Percentiles rank a stretch among this genome's conserved stretches.
These are phyloP conservation scores for Raphanus hybrid DNA, from an alignment of 441 rosid genomes.

Conservation along the genomic window DNA sequence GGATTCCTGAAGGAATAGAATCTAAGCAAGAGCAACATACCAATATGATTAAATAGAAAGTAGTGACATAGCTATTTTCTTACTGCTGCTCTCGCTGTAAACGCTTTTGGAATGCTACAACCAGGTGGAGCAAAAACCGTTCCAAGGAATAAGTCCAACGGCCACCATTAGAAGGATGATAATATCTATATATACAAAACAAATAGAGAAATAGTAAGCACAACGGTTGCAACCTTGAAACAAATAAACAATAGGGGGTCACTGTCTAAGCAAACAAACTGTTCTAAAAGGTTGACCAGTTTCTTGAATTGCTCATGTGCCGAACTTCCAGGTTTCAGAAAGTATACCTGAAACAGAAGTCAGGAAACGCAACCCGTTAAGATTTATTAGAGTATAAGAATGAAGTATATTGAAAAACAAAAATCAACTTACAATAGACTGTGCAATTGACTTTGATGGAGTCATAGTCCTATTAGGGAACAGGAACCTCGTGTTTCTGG, in stretches of 20 bases:
- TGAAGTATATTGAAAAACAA: constrained; percentile 21
- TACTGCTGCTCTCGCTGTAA: constrained; percentile 93
- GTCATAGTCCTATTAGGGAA: constrained; percentile 83
- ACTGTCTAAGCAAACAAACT: constrained; percentile 70
- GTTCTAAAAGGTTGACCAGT: constrained; percentile 99
- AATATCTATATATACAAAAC: constrained; percentile 66
- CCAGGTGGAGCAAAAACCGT: constrained; percentile 82
- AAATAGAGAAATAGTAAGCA: constrained; percentile 36
- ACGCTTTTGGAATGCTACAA: constrained; percentile 89
- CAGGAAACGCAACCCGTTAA: constrained; percentile 38
- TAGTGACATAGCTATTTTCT: constrained; percentile 45
- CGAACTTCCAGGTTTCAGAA: constrained; percentile 79
- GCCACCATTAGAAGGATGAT: constrained; percentile 99
- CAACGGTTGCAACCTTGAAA: constrained; percentile 31
- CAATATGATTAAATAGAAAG: constrained; percentile 32
- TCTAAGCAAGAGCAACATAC: constrained; percentile 42
- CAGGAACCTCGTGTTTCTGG: constrained; percentile 92
- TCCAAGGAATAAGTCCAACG: constrained; percentile 99
- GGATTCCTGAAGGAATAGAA: constrained; percentile 57
- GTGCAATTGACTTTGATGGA: constrained; percentile 94
- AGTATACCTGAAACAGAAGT: constrained; percentile 75
- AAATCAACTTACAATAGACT: constrained; percentile 79
- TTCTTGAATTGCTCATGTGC: constrained; percentile 80
- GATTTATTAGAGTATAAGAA: constrained; percentile 42
- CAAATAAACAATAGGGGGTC: constrained; percentile 38